A percentile compares a stretch with the other conserved stretches of the same genome.
These are phyloP conservation scores for Ziziphus jujuba DNA, from an alignment of 306 rosid genomes.

Conservation along the genomic window DNA sequence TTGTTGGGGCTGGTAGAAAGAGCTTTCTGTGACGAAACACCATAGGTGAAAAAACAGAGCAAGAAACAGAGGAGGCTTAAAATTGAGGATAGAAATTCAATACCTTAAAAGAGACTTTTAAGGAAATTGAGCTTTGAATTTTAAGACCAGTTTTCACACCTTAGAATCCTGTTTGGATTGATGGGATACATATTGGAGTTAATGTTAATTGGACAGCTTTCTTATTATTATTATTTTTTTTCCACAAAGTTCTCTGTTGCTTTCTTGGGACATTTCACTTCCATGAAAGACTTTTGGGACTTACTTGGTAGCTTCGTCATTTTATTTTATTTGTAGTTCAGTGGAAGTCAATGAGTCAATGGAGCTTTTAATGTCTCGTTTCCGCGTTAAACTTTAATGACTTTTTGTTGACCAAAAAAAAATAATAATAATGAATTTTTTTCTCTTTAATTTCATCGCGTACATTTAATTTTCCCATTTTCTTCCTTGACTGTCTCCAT, in stretches of 20 bases:
- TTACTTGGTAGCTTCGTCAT: slow-evolving; percentile 23
- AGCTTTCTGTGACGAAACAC: slow-evolving; percentile 16
- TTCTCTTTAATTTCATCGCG: no score
- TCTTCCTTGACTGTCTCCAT: no score
- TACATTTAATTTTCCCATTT: no score
- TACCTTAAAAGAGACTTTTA: background rate
- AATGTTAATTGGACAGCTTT: no score
- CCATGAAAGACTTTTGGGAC: background rate
- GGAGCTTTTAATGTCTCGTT: background rate
- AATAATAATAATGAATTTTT: no score
- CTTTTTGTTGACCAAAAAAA: no score
- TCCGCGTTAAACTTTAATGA: slow-evolving; percentile 27
- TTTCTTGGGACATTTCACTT: background rate
- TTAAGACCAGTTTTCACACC: background rate
- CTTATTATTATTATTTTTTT: no score
- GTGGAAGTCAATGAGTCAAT: slow-evolving; percentile 8
- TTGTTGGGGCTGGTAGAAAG: no score
- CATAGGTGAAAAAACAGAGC: slow-evolving; percentile 17
- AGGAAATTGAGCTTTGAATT: background rate
- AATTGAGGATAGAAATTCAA: slow-evolving; percentile 6
- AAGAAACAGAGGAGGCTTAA: slow-evolving; percentile 7
- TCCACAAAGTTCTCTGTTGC: background rate
- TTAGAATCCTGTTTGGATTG: background rate
- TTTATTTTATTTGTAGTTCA: background rate
- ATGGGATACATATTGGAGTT: background rate